phyloP scores from a whole-genome alignment of 257 asterid species.

The Fraxinus quadrangulata region DNA sequence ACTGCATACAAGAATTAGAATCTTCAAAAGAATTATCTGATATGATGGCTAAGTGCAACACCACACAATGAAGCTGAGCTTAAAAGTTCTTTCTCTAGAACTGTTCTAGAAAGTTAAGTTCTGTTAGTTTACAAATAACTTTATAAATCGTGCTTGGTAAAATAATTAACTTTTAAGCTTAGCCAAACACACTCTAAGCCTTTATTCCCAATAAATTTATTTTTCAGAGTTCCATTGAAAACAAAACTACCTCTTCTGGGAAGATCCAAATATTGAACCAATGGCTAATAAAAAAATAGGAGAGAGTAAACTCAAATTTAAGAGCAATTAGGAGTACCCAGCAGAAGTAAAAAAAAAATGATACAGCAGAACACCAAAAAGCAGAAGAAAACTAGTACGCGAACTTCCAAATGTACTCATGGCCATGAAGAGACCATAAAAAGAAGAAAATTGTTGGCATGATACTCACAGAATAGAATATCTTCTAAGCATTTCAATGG shows the following conservation, averaged over 20 bases:
- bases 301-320: neutral
- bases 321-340: neutral
- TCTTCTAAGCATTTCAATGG: conserved; percentile 77
- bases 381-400: neutral
- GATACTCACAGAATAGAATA: conserved; percentile 76
- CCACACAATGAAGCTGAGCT: neutral
- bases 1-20: too few species aligned
- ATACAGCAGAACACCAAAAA: neutral
- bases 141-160: neutral
- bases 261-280: neutral
- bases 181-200: neutral
- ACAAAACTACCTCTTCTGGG: neutral
- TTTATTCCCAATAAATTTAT: neutral
- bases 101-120: neutral
- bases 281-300: neutral
- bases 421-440: neutral
- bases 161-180: neutral
- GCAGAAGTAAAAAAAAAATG: neutral
- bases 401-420: neutral
- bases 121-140: neutral
- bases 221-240: neutral
- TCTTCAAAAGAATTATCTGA: neutral
- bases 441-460: conserved; percentile 12
- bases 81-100: neutral
- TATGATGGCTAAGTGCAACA: neutral